Evolutionary conservation across 192 early-diverging fungal species (phyloP).

Genomic region (Mortierella alpina): DNA sequence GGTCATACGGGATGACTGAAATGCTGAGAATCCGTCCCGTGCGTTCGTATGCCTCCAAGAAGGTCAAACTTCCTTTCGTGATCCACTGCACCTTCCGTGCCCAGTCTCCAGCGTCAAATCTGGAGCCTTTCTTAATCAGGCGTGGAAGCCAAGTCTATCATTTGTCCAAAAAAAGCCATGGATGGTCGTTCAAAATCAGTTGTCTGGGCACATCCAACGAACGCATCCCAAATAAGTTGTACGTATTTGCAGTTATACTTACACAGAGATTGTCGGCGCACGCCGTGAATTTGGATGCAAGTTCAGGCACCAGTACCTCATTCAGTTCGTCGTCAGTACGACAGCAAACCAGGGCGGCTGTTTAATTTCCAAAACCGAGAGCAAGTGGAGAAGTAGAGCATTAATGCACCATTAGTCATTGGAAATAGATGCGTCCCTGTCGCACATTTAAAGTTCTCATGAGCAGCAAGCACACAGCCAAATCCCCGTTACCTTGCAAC

Average conservation of each 20-base stretch:
- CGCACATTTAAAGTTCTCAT: no score
- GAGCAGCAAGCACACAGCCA: neutral
- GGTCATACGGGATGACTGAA: slow-evolving; percentile 79
- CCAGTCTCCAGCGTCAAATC: slow-evolving; percentile 74
- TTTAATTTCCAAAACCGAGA: neutral
- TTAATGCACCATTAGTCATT: slow-evolving; percentile 30
- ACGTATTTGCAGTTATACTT: neutral
- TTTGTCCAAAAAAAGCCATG: neutral
- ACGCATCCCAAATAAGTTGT: neutral
- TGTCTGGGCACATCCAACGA: no score
- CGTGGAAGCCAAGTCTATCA: slow-evolving; percentile 54
- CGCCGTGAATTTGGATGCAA: slow-evolving; percentile 64
- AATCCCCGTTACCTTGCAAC: slow-evolving; percentile 52
- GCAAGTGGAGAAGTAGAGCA: slow-evolving; percentile 14
- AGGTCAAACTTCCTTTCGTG: slow-evolving; percentile 84
- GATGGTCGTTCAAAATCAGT: no score
- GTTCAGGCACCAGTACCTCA: slow-evolving; percentile 66
- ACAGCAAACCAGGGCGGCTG: slow-evolving; percentile 73
- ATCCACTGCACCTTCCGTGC: slow-evolving; percentile 73
- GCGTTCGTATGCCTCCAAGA: slow-evolving; percentile 88
- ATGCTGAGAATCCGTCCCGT: slow-evolving; percentile 92
- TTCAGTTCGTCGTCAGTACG: slow-evolving; percentile 74
- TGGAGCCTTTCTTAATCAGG: slow-evolving; percentile 56
- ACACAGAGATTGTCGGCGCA: slow-evolving; percentile 56
- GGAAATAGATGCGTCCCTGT: neutral